phyloP scores from a whole-genome alignment of 1,284 basidiomycete species.

The Apiotrichum porosum region DNA sequence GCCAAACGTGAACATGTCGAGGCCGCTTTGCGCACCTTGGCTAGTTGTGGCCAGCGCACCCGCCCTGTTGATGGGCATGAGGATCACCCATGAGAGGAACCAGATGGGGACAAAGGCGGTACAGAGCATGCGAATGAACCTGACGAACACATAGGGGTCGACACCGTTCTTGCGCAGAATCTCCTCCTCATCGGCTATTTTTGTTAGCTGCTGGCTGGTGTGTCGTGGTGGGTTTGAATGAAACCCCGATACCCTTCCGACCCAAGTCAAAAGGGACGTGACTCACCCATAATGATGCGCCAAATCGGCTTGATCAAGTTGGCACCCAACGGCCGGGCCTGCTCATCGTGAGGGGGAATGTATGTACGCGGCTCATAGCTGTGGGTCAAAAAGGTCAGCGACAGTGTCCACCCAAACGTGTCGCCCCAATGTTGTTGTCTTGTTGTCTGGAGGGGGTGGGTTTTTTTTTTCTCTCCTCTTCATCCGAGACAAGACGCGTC shows the following conservation, averaged over 20 bases:
- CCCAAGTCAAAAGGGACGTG: too few species aligned
- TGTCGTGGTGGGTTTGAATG: too few species aligned
- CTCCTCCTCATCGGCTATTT: slow-evolving; percentile 48
- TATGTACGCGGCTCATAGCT: slow-evolving; percentile 73
- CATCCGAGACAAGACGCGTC: neutral
- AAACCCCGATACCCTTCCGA: too few species aligned
- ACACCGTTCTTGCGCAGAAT: slow-evolving; percentile 50
- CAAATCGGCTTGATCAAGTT: slow-evolving; percentile 35
- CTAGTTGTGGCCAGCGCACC: slow-evolving; percentile 47
- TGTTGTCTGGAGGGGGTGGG: too few species aligned
- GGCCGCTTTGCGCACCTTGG: slow-evolving; percentile 43
- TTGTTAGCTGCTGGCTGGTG: too few species aligned
- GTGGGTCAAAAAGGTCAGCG: too few species aligned
- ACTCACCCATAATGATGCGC: slow-evolving; percentile 30
- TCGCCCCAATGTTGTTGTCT: too few species aligned
- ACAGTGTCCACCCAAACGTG: too few species aligned
- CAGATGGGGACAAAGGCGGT: slow-evolving; percentile 65
- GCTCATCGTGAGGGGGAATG: slow-evolving; percentile 44
- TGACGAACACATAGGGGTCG: slow-evolving; percentile 69
- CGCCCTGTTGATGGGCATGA: slow-evolving; percentile 60
- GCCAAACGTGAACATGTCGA: slow-evolving; percentile 56
- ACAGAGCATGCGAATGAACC: slow-evolving; percentile 61
- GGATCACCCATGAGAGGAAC: slow-evolving; percentile 57
- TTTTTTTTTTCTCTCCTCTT: too few species aligned
- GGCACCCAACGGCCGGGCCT: slow-evolving; percentile 31